Conservation (phyloP, 2,329 filamentous ascomycete genomes). For the Venturia carpophila region DNA sequence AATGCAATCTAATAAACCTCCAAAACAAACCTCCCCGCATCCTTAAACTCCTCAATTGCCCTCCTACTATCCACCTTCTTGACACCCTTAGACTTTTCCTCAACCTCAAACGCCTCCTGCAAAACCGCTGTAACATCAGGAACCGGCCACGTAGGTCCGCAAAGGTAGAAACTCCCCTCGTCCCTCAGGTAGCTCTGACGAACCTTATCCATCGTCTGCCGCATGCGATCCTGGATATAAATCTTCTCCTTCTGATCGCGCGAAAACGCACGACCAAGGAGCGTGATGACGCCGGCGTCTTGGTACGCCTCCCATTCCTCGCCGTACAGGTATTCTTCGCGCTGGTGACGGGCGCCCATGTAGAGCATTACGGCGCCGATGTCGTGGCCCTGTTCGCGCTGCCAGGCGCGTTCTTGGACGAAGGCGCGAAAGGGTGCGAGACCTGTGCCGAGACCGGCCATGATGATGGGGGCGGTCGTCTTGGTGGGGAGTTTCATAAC, state of each 20-base stretch:
- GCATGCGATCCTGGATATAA: conserved; percentile 98
- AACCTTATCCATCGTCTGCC: conserved; percentile 75
- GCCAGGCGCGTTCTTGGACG: conserved; percentile 94
- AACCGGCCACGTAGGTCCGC: conserved; percentile 96
- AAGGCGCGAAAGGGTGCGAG: conserved; percentile 99
- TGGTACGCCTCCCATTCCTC: conserved; percentile 99
- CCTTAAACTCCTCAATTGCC: conserved; percentile 97
- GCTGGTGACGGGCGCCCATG: conserved; percentile 93
- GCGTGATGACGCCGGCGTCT: conserved; percentile 88
- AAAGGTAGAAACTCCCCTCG: conserved; percentile 92
- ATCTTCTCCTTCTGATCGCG: conserved; percentile 98
- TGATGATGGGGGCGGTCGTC: conserved; percentile 89
- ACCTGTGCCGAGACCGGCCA: conserved; percentile 97
- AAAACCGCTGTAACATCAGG: conserved; percentile 92
- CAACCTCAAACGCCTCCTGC: conserved; percentile 77
- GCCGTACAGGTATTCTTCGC: conserved; percentile 96
- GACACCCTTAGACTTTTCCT: conserved; percentile 55
- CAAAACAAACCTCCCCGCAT: conserved; percentile 85
- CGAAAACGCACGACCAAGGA: conserved; percentile 88
- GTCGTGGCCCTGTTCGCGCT: conserved; percentile 93
- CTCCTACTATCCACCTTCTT: conserved; percentile 80
- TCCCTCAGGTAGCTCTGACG: conserved; percentile 78
- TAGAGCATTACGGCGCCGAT: conserved; percentile 91
- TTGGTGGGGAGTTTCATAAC: conserved; percentile 96
- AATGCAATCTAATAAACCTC: conserved; percentile 71